Conservation (phyloP, 192 early-diverging fungal genomes). For the Coemansia sp. region DNA sequence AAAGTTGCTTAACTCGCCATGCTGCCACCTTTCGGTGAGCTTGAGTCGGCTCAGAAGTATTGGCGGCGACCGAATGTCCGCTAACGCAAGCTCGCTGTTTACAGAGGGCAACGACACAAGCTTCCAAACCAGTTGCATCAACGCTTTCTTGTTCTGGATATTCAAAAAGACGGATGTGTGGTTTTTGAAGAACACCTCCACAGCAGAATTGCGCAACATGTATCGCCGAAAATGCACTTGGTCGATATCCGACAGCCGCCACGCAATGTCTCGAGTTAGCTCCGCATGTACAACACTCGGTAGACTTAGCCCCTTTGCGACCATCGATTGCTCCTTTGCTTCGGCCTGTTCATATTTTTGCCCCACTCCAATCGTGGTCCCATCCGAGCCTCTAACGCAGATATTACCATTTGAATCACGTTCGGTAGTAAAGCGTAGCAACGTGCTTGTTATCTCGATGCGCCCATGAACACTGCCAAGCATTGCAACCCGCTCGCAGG, state of each 20-base stretch:
- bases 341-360: neutral
- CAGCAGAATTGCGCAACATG: conserved; percentile 44
- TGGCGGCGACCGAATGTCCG: conserved; percentile 39
- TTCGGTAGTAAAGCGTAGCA: conserved; percentile 33
- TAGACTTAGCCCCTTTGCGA: neutral
- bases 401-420: conserved; percentile 18
- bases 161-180: conserved; percentile 43
- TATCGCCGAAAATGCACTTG: conserved; percentile 49
- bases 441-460: conserved; percentile 32
- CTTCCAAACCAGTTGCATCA: conserved; percentile 51
- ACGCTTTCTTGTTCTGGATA: conserved; percentile 33
- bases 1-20: conserved; percentile 89
- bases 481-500: conserved; percentile 32
- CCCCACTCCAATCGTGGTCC: neutral
- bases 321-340: neutral
- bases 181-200: conserved; percentile 50
- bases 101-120: conserved; percentile 34
- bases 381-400: conserved; percentile 14
- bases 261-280: conserved; percentile 29
- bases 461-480: conserved; percentile 37
- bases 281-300: conserved; percentile 19
- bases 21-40: conserved; percentile 81
- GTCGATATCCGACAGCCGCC: conserved; percentile 35
- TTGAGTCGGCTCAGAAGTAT: conserved; percentile 25
- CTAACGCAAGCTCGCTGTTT: conserved; percentile 27